Base-by-base conservation (phyloP, 768 basidiomycete genomes). In the Boletus huronensis region DNA sequence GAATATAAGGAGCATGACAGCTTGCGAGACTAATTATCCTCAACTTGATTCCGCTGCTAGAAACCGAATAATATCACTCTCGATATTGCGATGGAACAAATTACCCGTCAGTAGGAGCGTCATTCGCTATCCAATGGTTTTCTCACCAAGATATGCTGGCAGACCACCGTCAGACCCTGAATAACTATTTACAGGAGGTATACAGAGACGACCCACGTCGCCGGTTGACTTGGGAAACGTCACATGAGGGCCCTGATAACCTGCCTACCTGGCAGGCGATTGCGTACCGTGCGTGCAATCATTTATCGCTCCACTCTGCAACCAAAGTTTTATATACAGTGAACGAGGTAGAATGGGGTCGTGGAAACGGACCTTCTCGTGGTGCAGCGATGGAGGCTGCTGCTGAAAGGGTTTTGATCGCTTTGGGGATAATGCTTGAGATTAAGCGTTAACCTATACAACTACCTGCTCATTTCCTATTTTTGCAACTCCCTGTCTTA, bases 341-440 rank as follows among this genome's bases (percentile, higher is more conserved):
- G 13, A 19, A 59, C 6, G 54, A 32, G 9, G 16, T 64, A 17
- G 64, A 68, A 21, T 64, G 57, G 57, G 64, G 66, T 26, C 57
- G 58, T 38, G 65, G 65, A n/a, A 41, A 16, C 0, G 65, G 66
- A 7, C 23, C 41, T 13, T 55, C 61, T 40, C 52, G 52, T 16
- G 51, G 55, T n/a, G 54, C 52, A 39, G 65, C 65, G 19, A 67
- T 46, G 61, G 65, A 68, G 25, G 53, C 39, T n/a, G 65, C 65
- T 9, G 61, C 65, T 31, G 17, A 44, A 38, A 31, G 7, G 4
- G 65, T 66, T 21, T 44, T 67, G 54, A 53, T 50, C 9, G 58
- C 64, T 39, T 40, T 58, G 48, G 34, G 31, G 1, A 26, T 46
- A 23, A 31, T 3, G 3, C n/a, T 48, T 52, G 50, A 53, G 14